These are phyloP conservation scores for Akanthomyces muscarius DNA, from an alignment of 2,329 filamentous ascomycete species.

Conservation along the genomic window DNA sequence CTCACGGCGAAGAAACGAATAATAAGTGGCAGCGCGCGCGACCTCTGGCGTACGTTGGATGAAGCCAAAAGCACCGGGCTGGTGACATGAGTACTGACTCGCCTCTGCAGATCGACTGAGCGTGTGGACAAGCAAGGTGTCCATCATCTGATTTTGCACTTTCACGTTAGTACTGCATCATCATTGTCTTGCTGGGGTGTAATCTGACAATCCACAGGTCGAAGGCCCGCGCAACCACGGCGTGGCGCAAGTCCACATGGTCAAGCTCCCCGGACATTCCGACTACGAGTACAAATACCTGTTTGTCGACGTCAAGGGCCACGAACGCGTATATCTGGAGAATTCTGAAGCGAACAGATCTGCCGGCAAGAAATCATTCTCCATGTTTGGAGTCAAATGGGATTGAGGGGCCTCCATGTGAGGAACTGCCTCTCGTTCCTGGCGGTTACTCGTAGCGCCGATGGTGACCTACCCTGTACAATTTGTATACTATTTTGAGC, in stretches of 20 bases:
- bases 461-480: constrained; percentile 3
- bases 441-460: not conserved
- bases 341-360: constrained; percentile 45
- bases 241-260: constrained; percentile 72
- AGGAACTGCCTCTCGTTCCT: not conserved
- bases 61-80: not conserved
- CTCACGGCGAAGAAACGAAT: constrained; percentile 74
- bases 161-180: constrained; percentile 56
- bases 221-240: constrained; percentile 73
- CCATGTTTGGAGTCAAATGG: constrained; percentile 62
- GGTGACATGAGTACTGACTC: constrained; percentile 25
- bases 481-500: constrained; percentile 13
- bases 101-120: constrained; percentile 52
- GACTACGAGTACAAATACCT: constrained; percentile 78
- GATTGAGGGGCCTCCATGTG: not conserved
- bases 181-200: not conserved
- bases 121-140: constrained; percentile 70
- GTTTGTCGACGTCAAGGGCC: constrained; percentile 73
- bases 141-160: constrained; percentile 80
- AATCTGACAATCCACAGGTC: constrained; percentile 46
- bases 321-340: constrained; percentile 62
- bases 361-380: constrained; percentile 42
- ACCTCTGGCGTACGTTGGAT: constrained; percentile 50
- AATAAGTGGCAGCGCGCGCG: constrained; percentile 74
- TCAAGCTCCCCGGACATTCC: constrained; percentile 58